phyloP scores from a whole-genome alignment of 2,329 filamentous ascomycete genomes.

The Aphanoascus verrucosus region DNA sequence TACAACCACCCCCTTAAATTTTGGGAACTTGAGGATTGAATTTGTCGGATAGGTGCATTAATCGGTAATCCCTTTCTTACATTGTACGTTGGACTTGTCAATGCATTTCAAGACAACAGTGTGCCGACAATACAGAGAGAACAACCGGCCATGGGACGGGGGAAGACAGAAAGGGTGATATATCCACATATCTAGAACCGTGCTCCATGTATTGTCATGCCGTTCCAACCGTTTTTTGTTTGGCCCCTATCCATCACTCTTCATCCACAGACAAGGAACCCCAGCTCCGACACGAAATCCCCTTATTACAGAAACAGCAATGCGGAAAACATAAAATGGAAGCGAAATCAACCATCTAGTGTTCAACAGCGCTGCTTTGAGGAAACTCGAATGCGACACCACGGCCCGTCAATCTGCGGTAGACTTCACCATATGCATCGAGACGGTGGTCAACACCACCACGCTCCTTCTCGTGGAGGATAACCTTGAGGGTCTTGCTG shows the following conservation, averaged over 20 bases:
- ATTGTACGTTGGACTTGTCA: conserved; percentile 12
- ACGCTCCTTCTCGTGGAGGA: conserved; percentile 99
- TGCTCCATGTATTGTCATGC: conserved; percentile 12
- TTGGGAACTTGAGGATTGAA: no score
- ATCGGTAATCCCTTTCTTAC: conserved; percentile 7
- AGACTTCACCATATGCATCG: conserved; percentile 99
- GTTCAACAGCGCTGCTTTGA: conserved; percentile 65
- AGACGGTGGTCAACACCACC: conserved; percentile 98
- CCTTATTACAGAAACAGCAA: conserved; percentile 7
- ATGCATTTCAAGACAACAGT: conserved; percentile 10
- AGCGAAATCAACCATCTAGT: conserved; percentile 46
- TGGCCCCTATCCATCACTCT: conserved; percentile 3
- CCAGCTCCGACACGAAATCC: neutral
- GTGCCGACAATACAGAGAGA: conserved; percentile 9
- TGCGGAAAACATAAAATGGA: conserved; percentile 9
- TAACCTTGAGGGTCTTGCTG: conserved; percentile 96
- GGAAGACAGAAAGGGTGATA: conserved; percentile 6
- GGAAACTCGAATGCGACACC: conserved; percentile 98
- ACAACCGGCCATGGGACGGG: conserved; percentile 6
- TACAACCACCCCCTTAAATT: neutral
- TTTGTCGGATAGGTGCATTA: neutral
- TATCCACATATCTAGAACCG: conserved; percentile 11
- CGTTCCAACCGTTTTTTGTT: conserved; percentile 10
- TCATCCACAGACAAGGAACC: conserved; percentile 1
- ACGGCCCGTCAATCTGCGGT: conserved; percentile 94